Evolutionary conservation across 73 alveolate species (phyloP), one percentile per base, ranked within the genome.

Genomic region (Strombidium stylifer): DNA sequence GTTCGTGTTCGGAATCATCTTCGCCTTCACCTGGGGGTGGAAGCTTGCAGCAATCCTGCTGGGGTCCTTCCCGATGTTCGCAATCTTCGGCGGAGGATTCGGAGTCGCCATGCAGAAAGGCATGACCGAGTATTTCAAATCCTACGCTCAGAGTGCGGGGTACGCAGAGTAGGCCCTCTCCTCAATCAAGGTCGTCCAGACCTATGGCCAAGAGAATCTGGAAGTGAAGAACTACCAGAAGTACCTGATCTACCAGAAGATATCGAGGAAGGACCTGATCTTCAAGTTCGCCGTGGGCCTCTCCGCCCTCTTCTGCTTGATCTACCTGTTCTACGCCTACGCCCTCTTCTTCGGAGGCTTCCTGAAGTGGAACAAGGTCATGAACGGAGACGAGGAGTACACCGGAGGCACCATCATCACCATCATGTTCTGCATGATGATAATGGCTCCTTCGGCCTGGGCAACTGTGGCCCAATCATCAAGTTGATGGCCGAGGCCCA

Each of bases 161-260:
- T 40, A 55, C 37, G 95, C 98, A 3, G 96, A 91, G 52, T 71
- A 91, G 72, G 90, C 92, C 18, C 60, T 91, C 34, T 58, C 64
- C 60, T 94, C 94, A 10, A 88, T 91, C 28, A 88, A 79, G 67
- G 84, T 95, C 5, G 94, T 91, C 20, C 78, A 62, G 18, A 83
- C 93, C 48, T 73, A 54, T 64, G 93, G 91, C 10, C 53, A 76
- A 54, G 80, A 76, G 45, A 31, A 19, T 1, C 59, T 20, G 46
- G 86, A 73, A 30, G 35, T 34, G 18, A 32, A 37, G 31, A 60
- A 50, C n/a, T 73, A 54, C 51, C 21, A 36, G 11, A 50, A 44
- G 35, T 56, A 31, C 61, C 72, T 73, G 30, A 55, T 56, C 21
- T 30, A 39, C 20, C 79, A 78, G 1, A 59, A 55, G 20, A 19